Evolutionary conservation across 192 early-diverging fungal species (phyloP), one percentile per base, ranked within the genome.

Genomic region (Backusella morwellensis): DNA sequence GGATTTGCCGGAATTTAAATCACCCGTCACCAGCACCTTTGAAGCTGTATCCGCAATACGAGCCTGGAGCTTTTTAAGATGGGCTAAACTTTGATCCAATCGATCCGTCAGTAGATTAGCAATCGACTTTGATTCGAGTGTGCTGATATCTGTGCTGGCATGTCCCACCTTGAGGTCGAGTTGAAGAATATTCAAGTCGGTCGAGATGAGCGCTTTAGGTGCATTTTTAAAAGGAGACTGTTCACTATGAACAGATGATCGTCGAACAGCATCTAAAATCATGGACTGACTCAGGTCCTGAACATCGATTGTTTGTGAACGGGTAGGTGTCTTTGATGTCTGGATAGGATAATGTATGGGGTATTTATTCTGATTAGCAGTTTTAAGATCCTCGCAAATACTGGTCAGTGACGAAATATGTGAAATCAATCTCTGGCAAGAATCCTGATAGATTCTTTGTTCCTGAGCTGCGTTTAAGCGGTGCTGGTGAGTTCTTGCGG

Each of bases 1-100:
- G 50, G 91, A 93, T 85, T 99, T 99, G 66, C 98, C 98, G 12
- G 97, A 96, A 77, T 99, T 99, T 73, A 99, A 83, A 84, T 99
- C 98, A 69, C 98, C 98, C 15, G 97, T 98, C 66, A 99, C 96
- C 21, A 99, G 85, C 11, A 99, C 96, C 84, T 95, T 95, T 50
- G 96, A 97, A 32, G 92, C 91, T 68, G 90, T 94, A 86, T 99
- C 98, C 6, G 91, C 87, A 32, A 98, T 93, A 42, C 98, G 93
- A 40, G 89, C 85, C 74, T 93, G 83, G 40, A 99, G 91, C 73
- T 92, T 94, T 79, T 94, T 91, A 36, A 97, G 88, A 77, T 98
- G 92, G 35, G 86, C 86, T 72, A 86, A 82, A 80, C 90, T 89
- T 81, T 94, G 90, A 72, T 75, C 66, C 41, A 96, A 82, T 23